These are phyloP conservation scores for Rhypophila decipiens DNA, from an alignment of 495 filamentous ascomycete genomes.

Conservation along the genomic window DNA sequence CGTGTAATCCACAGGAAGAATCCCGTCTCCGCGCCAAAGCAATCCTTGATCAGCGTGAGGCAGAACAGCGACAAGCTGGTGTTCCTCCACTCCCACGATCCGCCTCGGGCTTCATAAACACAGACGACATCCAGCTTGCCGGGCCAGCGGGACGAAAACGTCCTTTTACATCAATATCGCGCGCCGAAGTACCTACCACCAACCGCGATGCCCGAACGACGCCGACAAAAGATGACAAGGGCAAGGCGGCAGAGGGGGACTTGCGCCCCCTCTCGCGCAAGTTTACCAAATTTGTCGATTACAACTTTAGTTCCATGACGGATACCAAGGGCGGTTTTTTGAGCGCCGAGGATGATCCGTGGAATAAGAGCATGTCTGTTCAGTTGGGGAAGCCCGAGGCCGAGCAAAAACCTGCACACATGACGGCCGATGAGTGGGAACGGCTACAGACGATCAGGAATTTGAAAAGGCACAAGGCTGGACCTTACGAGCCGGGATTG, in stretches of 20 bases:
- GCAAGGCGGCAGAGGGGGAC: conserved; percentile 54
- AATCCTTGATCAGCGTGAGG: conserved; percentile 63
- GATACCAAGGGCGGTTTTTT: conserved; percentile 96
- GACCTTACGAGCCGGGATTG: conserved; percentile 81
- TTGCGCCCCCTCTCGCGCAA: conserved; percentile 41
- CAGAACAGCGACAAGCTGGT: conserved; percentile 37
- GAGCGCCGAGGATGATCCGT: conserved; percentile 79
- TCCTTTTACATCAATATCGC: conserved; percentile 55
- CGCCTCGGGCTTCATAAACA: conserved; percentile 33
- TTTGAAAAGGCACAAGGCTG: conserved; percentile 64
- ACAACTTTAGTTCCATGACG: conserved; percentile 95
- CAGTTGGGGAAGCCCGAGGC: conserved; percentile 22
- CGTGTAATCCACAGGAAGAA: conserved; percentile 57
- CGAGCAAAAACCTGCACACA: conserved; percentile 72
- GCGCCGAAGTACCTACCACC: conserved; percentile 51
- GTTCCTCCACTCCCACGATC: conserved; percentile 24
- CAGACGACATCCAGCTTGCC: conserved; percentile 28
- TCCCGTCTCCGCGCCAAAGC: conserved; percentile 91
- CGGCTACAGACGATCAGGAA: conserved; percentile 62
- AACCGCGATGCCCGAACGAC: conserved; percentile 57
- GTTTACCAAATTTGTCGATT: conserved; percentile 89
- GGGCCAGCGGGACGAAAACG: conserved; percentile 38
- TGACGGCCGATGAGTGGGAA: conserved; percentile 94
- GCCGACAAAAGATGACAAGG: conserved; percentile 31
- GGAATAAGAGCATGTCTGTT: conserved; percentile 67